A percentile compares a stretch with the other conserved stretches of the same genome.
phyloP scores from a whole-genome alignment of 2,329 filamentous ascomycete genomes.

The Penicillium carneum region DNA sequence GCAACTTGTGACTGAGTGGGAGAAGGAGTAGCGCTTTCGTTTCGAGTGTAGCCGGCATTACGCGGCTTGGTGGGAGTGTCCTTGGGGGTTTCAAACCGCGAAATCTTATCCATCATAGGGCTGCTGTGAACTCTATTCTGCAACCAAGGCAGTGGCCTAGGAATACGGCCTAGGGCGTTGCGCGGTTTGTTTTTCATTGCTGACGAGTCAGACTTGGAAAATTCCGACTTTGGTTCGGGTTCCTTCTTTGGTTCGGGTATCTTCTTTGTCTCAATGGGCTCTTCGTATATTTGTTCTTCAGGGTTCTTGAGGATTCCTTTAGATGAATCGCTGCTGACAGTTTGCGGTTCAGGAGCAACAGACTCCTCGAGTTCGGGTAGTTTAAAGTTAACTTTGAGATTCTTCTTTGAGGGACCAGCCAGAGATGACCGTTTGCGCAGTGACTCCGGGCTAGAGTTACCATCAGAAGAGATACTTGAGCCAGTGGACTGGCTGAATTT shows the following conservation, averaged over 20 bases:
- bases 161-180: conserved; percentile 64
- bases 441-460: conserved; percentile 32
- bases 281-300: conserved; percentile 79
- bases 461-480: conserved; percentile 30
- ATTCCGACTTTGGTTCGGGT: conserved; percentile 34
- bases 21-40: conserved; percentile 52
- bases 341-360: conserved; percentile 37
- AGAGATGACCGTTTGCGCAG: conserved; percentile 31
- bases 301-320: conserved; percentile 66
- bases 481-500: conserved; percentile 30
- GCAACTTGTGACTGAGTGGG: conserved; percentile 79
- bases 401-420: conserved; percentile 43
- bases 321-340: conserved; percentile 49
- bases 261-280: conserved; percentile 66
- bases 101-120: conserved; percentile 55
- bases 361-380: conserved; percentile 37
- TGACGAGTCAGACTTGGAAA: conserved; percentile 48
- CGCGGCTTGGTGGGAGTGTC: conserved; percentile 84
- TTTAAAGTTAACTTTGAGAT: conserved; percentile 52
- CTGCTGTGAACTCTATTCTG: conserved; percentile 45
- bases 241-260: conserved; percentile 36
- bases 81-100: conserved; percentile 76
- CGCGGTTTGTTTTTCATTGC: conserved; percentile 67
- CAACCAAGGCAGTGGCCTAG: conserved; percentile 52
- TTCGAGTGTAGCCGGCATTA: conserved; percentile 80